These are phyloP conservation scores for Suhomyces atakaporum DNA, from an alignment of 1,139 yeast genomes.

Conservation along the genomic window DNA sequence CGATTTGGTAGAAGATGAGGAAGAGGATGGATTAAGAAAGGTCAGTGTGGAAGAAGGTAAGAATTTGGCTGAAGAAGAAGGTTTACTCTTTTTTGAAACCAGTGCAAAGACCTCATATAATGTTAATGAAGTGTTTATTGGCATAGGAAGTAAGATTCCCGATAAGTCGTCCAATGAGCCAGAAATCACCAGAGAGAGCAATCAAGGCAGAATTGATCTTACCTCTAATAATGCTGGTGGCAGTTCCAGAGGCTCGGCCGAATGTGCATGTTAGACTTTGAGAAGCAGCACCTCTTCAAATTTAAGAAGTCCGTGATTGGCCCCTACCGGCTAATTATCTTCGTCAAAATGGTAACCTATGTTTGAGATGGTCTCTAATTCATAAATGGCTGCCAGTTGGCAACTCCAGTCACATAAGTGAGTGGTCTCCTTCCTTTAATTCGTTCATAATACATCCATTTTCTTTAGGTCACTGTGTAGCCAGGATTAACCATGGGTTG, in stretches of 20 bases:
- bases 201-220: conserved; percentile 22
- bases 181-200: conserved; percentile 6
- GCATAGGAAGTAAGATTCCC: conserved; percentile 84
- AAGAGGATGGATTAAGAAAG: conserved; percentile 54
- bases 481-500: background rate
- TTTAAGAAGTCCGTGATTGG: no score
- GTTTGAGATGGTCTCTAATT: no score
- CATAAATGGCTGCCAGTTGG: background rate
- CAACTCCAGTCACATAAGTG: no score
- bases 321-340: no score
- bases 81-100: conserved; percentile 82
- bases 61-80: conserved; percentile 69
- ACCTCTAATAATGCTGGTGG: conserved; percentile 12
- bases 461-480: background rate
- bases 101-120: conserved; percentile 91
- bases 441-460: conserved; percentile 2
- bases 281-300: no score
- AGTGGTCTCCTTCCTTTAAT: conserved; percentile 5
- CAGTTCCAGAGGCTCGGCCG: conserved; percentile 12
- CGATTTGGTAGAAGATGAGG: conserved; percentile 56
- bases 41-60: conserved; percentile 89
- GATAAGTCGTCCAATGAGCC: conserved; percentile 9
- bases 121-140: conserved; percentile 77
- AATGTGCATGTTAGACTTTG: conserved; percentile 19
- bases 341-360: no score